These are phyloP conservation scores for Silene coronaria DNA, from an alignment of 179 eudicot species.

Conservation along the genomic window DNA sequence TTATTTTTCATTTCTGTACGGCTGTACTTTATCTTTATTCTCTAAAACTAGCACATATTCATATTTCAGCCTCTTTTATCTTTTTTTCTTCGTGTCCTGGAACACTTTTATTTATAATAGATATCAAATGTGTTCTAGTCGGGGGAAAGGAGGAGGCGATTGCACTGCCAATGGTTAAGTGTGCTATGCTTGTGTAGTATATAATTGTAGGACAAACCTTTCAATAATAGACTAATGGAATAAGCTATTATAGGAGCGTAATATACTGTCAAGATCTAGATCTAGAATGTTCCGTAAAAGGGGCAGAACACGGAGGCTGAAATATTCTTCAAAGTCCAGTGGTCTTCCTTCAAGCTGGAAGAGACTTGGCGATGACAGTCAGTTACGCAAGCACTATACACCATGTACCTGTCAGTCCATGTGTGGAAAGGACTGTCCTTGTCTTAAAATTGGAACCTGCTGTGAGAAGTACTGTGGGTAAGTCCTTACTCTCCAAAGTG, in stretches of 20 bases:
- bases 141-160: not conserved
- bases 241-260: constrained; percentile 42
- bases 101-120: not conserved
- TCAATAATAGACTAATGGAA: not conserved
- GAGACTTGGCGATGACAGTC: constrained; percentile 63
- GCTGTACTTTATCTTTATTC: not conserved
- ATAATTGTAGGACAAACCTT: not conserved
- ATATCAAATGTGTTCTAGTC: not conserved
- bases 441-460: constrained; percentile 65
- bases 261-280: constrained; percentile 38
- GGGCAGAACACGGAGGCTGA: constrained; percentile 70
- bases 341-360: constrained; percentile 86
- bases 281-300: constrained; percentile 65
- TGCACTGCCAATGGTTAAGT: not conserved
- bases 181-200: not conserved
- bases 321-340: constrained; percentile 74
- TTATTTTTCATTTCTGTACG: not conserved
- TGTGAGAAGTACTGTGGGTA: constrained; percentile 99
- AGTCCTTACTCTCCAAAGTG: constrained; percentile 21
- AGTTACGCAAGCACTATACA: constrained; percentile 55
- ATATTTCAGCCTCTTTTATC: not conserved
- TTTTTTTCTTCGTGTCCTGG: not conserved
- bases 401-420: constrained; percentile 72
- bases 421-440: constrained; percentile 91
- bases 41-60: not conserved